phyloP scores from a whole-genome alignment of 257 asterid species.

The Plantago major region DNA sequence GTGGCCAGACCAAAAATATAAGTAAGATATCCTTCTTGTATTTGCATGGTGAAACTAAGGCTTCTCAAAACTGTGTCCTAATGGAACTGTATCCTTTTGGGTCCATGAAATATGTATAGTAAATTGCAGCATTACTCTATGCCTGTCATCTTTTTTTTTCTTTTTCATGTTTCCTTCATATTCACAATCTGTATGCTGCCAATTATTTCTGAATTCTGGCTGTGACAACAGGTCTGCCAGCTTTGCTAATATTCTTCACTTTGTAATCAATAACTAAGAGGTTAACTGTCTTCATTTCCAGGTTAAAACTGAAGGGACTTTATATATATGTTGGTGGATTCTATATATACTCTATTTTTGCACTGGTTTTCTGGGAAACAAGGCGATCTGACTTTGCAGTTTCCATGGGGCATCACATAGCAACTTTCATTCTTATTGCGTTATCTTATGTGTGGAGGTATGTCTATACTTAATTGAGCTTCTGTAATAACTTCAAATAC shows the following conservation, averaged over 20 bases:
- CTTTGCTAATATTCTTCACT: too few relatives aligned
- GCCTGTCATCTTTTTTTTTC: too few relatives aligned
- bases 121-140: too few relatives aligned
- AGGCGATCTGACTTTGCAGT: slow-evolving; percentile 95
- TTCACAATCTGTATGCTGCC: background rate
- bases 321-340: slow-evolving; percentile 87
- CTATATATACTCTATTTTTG: slow-evolving; percentile 85
- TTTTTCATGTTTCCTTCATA: background rate
- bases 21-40: slow-evolving; percentile 42
- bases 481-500: background rate
- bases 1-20: slow-evolving; percentile 88
- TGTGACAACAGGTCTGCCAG: background rate
- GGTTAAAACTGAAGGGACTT: slow-evolving; percentile 85
- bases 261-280: background rate
- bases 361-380: slow-evolving; percentile 89
- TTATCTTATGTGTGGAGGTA: slow-evolving; percentile 73
- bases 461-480: slow-evolving; percentile 20
- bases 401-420: slow-evolving; percentile 88
- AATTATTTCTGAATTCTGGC: background rate
- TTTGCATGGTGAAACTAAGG: background rate
- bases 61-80: slow-evolving; percentile 11
- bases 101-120: slow-evolving; percentile 6
- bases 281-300: slow-evolving; percentile 31
- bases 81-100: slow-evolving; percentile 14
- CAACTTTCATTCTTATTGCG: slow-evolving; percentile 65